A percentile compares a stretch with the other conserved stretches of the same genome.
phyloP scores from a whole-genome alignment of 2,329 filamentous ascomycete species.

The Xylaria sp. region DNA sequence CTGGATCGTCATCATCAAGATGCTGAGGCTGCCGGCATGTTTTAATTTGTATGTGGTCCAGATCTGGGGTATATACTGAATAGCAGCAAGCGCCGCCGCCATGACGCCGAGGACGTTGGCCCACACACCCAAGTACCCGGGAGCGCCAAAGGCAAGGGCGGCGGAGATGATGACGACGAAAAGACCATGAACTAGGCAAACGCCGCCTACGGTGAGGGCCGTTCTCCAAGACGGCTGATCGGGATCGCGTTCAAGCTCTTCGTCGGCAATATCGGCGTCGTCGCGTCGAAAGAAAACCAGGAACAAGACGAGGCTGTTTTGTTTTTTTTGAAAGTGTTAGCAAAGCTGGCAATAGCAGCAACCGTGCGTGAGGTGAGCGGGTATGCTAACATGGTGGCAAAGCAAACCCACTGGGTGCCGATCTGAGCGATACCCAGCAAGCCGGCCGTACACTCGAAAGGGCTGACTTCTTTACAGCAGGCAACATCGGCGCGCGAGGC shows the following conservation, averaged over 20 bases:
- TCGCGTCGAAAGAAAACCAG: constrained; percentile 88
- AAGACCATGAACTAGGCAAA: constrained; percentile 81
- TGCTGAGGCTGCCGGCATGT: constrained; percentile 89
- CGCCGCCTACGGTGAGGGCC: constrained; percentile 76
- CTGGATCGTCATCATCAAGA: constrained; percentile 98
- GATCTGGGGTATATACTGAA: constrained; percentile 97
- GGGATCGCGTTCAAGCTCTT: constrained; percentile 55
- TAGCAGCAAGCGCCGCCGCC: constrained; percentile 78
- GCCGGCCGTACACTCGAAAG: constrained; percentile 85
- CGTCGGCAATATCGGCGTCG: constrained; percentile 59
- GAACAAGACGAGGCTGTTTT: constrained; percentile 85
- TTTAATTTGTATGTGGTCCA: constrained; percentile 88
- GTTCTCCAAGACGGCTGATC: constrained; percentile 77
- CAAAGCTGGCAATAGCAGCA: constrained; percentile 17
- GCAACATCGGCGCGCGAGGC: constrained; percentile 82
- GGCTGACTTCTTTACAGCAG: constrained; percentile 85
- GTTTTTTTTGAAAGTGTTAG: constrained; percentile 37
- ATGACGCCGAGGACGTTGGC: constrained; percentile 86
- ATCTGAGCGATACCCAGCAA: constrained; percentile 91
- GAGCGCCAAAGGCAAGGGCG: constrained; percentile 71
- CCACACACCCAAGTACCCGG: constrained; percentile 76
- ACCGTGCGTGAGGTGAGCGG: neutral
- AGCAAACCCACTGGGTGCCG: constrained; percentile 90
- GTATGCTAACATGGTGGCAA: constrained; percentile 81
- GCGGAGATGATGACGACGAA: constrained; percentile 74